Percentiles rank a stretch among this genome's conserved stretches.
Evolutionary conservation across 352 stramenopile genomes (phyloP).

Genomic region (Blastocystis sp.): DNA sequence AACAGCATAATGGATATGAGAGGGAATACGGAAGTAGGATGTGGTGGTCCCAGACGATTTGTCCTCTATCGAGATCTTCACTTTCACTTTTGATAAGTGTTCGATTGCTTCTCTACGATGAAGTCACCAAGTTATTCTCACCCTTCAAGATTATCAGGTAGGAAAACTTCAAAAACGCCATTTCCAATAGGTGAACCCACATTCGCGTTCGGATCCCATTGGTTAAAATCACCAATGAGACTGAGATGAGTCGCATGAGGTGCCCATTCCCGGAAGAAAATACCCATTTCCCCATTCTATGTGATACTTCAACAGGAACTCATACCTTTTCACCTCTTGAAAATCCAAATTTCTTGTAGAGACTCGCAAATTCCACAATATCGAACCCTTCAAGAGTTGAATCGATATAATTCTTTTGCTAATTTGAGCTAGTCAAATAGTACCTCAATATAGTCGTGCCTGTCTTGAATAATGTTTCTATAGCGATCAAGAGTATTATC

Average conservation of each 20-base stretch:
- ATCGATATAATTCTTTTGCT: constrained; percentile 42
- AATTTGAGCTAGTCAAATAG: neutral
- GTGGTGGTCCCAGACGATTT: neutral
- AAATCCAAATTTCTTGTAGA: constrained; percentile 4
- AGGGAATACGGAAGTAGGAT: neutral
- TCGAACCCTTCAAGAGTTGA: neutral
- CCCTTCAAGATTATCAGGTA: neutral
- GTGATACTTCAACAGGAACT: neutral
- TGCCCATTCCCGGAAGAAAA: constrained; percentile 63
- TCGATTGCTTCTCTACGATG: neutral
- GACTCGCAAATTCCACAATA: constrained; percentile 25
- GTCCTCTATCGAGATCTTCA: neutral
- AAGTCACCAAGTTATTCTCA: neutral
- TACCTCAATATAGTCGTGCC: constrained; percentile 46
- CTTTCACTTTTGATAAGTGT: constrained; percentile 54
- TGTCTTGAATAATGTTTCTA: constrained; percentile 26
- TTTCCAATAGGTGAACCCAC: neutral
- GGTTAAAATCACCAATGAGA: constrained; percentile 65
- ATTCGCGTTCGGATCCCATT: constrained; percentile 63
- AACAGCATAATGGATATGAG: constrained; percentile 50
- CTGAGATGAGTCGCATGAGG: neutral
- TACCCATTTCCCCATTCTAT: constrained; percentile 35
- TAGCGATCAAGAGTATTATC: neutral
- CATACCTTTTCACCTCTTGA: neutral
- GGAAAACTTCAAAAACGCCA: constrained; percentile 2